Conservation (phyloP, 2,329 filamentous ascomycete genomes). For the Stemphylium vesicarium region DNA sequence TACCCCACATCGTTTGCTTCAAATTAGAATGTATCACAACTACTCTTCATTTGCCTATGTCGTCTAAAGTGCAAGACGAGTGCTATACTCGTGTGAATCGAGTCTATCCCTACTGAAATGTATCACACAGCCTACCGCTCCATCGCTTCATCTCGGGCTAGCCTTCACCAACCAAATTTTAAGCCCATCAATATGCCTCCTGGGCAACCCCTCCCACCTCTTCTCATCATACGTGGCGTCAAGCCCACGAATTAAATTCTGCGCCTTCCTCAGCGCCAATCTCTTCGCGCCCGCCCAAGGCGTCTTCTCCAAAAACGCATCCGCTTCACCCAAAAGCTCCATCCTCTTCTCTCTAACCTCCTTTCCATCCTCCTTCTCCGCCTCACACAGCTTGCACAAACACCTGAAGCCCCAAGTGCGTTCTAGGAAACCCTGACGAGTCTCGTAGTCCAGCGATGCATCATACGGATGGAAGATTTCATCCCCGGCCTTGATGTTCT, state of each 20-base stretch:
- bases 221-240: constrained; percentile 34
- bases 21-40: too few species aligned
- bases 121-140: too few species aligned
- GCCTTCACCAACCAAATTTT: constrained; percentile 30
- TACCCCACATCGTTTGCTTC: neutral
- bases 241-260: constrained; percentile 26
- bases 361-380: constrained; percentile 38
- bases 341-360: constrained; percentile 30
- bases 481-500: constrained; percentile 33
- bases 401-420: constrained; percentile 53
- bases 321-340: constrained; percentile 31
- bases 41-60: too few species aligned
- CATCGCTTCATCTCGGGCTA: constrained; percentile 11
- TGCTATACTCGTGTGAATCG: too few species aligned
- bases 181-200: constrained; percentile 19
- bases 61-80: too few species aligned
- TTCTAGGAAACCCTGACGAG: constrained; percentile 38
- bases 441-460: constrained; percentile 42
- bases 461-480: constrained; percentile 39
- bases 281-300: constrained; percentile 38
- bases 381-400: constrained; percentile 48
- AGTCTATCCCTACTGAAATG: too few species aligned
- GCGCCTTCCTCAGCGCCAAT: constrained; percentile 30
- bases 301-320: constrained; percentile 33
- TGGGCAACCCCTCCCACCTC: constrained; percentile 28